Evolutionary conservation across 495 filamentous ascomycete species (phyloP), one percentile per base, ranked within the genome.

Genomic region (Massariosphaeria phaeospora): DNA sequence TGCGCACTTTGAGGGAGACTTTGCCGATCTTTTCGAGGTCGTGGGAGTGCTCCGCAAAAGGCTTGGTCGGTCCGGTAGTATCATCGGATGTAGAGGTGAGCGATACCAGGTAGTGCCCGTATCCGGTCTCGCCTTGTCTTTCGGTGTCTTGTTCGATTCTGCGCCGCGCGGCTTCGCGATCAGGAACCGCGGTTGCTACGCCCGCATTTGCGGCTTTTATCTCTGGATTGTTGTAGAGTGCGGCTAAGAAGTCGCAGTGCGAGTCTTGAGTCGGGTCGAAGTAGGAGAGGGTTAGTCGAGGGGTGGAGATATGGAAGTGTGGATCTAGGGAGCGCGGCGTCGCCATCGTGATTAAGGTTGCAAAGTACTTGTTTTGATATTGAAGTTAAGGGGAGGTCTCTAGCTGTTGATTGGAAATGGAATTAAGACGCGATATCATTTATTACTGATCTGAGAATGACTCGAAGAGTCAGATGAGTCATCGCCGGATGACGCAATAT

Each of bases 171-270:
- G 35, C n/a, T 9, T 40, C 36, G 12, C 35, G 36, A 10, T 26
- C 27, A 9, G 46, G 45, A 39, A 67, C 63, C 29, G 67, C 64
- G 3, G 35, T 30, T 21, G 36, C 8, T n/a, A 52, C 25, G 23
- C 35, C 48, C 3, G n/a, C 35, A n/a, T 40, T 31, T 12, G 48
- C 29, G 12, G 12, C 13, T 10, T 20, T 5, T 2, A 41, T 17
- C 10, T 70, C 62, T 18, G 69, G 68, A n/a, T 61, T 66, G 38
- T 64, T 73, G 62, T 68, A 73, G 9, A 74, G 55, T 20, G 52
- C 41, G 23, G 67, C 62, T 7, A 73, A 52, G 39, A 74, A 74
- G 40, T 64, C 55, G 53, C 65, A 65, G 58, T 74, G 72, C 1
- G 31, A 24, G 45, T 61, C 50, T 39, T 61, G 50, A 17, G 24